Conservation (phyloP, 805 yeast species). For the Yamadazyma sp. region DNA sequence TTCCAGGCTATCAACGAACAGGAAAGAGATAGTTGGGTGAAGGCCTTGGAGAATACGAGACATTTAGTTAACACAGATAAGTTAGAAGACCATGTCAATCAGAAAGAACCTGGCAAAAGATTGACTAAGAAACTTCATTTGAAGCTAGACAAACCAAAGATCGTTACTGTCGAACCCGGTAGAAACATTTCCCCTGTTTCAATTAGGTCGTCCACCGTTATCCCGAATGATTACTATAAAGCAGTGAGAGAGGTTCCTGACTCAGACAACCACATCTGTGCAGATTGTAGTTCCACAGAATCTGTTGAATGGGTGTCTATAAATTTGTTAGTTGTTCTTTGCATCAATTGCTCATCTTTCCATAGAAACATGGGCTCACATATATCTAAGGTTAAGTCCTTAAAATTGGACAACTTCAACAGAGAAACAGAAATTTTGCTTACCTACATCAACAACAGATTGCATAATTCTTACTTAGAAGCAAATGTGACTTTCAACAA, state of each 20-base stretch:
- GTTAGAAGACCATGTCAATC: conserved; percentile 9
- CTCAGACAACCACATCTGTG: conserved; percentile 63
- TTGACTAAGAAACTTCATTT: conserved; percentile 8
- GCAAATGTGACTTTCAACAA: conserved; percentile 18
- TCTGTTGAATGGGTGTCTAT: conserved; percentile 87
- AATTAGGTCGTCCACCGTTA: conserved; percentile 22
- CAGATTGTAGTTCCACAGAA: conserved; percentile 69
- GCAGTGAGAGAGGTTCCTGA: conserved; percentile 42
- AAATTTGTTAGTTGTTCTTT: conserved; percentile 67
- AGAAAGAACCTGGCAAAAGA: conserved; percentile 9
- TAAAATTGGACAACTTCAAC: conserved; percentile 70
- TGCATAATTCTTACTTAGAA: conserved; percentile 64
- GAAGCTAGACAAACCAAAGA: conserved; percentile 17
- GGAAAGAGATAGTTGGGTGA: conserved; percentile 70
- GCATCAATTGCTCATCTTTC: conserved; percentile 85
- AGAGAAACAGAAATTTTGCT: conserved; percentile 60
- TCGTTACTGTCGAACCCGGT: conserved; percentile 17
- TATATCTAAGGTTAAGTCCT: conserved; percentile 72
- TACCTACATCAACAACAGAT: conserved; percentile 49
- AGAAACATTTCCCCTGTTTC: conserved; percentile 29
- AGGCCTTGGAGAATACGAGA: conserved; percentile 58
- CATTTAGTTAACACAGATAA: conserved; percentile 17
- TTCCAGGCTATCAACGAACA: conserved; percentile 72
- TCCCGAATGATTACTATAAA: conserved; percentile 30
- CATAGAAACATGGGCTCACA: conserved; percentile 86